Evolutionary conservation across 73 alveolate species (phyloP).

Genomic region (Paramecium caudatum): DNA sequence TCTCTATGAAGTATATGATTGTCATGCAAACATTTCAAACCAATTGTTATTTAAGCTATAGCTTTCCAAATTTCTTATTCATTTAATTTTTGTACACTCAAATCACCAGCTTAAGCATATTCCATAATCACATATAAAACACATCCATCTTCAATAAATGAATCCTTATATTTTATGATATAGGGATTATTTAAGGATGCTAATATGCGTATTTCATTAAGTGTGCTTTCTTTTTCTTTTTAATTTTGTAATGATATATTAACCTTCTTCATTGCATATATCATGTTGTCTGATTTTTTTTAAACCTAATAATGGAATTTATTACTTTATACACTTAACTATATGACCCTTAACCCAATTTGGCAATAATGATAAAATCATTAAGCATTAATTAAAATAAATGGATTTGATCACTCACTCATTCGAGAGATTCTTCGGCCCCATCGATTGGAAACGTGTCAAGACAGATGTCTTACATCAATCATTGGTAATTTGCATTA

Average conservation of each 20-base stretch:
- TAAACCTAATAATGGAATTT: conserved; percentile 47
- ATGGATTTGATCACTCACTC: conserved; percentile 42
- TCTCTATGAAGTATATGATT: conserved; percentile 94
- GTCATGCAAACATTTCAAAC: conserved; percentile 92
- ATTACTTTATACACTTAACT: conserved; percentile 1
- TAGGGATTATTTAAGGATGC: conserved; percentile 60
- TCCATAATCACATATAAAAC: conserved; percentile 81
- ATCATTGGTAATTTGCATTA: neutral
- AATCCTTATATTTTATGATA: conserved; percentile 72
- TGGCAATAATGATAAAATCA: conserved; percentile 19
- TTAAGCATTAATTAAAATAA: conserved; percentile 16
- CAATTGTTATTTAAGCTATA: conserved; percentile 87
- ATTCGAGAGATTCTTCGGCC: conserved; percentile 62
- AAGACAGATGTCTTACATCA: neutral
- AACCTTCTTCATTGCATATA: conserved; percentile 73
- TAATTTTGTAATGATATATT: conserved; percentile 16
- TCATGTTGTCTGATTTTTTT: conserved; percentile 21
- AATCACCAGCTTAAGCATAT: conserved; percentile 88
- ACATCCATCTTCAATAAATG: conserved; percentile 72
- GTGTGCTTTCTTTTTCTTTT: conserved; percentile 71
- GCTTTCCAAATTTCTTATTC: conserved; percentile 93
- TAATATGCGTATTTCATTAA: conserved; percentile 75
- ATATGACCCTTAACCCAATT: neutral
- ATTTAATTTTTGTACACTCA: conserved; percentile 64
- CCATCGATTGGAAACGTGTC: conserved; percentile 34